Conservation (phyloP, 2,329 filamentous ascomycete species). For the Colletotrichum tropicale region DNA sequence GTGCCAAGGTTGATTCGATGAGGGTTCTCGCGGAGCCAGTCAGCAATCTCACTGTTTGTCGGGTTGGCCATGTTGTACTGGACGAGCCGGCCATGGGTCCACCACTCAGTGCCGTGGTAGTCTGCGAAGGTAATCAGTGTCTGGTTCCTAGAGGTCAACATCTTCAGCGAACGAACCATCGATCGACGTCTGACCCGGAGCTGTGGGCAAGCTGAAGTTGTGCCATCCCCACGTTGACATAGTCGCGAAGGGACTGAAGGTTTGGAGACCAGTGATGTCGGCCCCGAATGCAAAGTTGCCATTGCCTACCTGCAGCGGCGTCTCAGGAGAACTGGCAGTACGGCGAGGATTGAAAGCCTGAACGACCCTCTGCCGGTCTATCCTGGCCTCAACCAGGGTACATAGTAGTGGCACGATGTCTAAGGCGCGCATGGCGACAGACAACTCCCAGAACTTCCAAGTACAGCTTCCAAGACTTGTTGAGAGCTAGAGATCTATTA, state of each 20-base stretch:
- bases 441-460: not conserved
- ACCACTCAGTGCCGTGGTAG: conserved; percentile 46
- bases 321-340: conserved; percentile 51
- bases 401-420: conserved; percentile 16
- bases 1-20: conserved; percentile 55
- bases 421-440: not conserved
- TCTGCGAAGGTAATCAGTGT: conserved; percentile 22
- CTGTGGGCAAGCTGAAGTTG: conserved; percentile 50
- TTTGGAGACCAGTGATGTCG: conserved; percentile 51
- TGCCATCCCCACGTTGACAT: conserved; percentile 56
- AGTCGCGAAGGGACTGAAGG: conserved; percentile 49
- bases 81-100: conserved; percentile 45
- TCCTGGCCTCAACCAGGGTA: conserved; percentile 24
- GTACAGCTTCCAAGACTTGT: not conserved
- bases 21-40: conserved; percentile 52
- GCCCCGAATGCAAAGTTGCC: conserved; percentile 54
- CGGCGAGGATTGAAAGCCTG: conserved; percentile 50
- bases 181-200: conserved; percentile 31
- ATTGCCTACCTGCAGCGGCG: conserved; percentile 56
- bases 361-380: conserved; percentile 37
- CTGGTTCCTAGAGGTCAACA: not conserved
- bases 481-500: not conserved
- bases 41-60: conserved; percentile 42
- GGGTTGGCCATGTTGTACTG: conserved; percentile 47
- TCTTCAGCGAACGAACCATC: not conserved